These are phyloP conservation scores for Calonectria montana DNA, from an alignment of 2,329 filamentous ascomycete species.

Conservation along the genomic window DNA sequence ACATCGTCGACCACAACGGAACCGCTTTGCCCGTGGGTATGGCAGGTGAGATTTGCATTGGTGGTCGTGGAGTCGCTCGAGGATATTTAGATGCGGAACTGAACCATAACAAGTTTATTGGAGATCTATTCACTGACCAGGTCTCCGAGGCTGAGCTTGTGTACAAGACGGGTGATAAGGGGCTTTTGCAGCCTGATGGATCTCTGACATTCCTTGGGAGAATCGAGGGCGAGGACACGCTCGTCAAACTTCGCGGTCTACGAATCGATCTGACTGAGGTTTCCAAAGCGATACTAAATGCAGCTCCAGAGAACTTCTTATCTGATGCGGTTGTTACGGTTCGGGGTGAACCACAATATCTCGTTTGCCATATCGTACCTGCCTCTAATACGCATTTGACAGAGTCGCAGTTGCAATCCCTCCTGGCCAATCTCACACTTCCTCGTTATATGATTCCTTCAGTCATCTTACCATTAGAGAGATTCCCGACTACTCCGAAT, in stretches of 20 bases:
- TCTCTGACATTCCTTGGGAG: neutral
- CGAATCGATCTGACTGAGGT: neutral
- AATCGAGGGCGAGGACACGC: neutral
- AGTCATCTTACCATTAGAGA: neutral
- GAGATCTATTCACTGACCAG: neutral
- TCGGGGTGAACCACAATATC: neutral
- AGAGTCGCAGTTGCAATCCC: neutral
- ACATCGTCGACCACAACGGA: neutral
- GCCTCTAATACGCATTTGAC: neutral
- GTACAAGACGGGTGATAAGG: neutral
- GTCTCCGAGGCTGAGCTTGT: neutral
- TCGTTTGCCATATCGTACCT: neutral
- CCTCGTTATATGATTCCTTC: neutral
- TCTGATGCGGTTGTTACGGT: neutral
- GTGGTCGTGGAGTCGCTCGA: neutral
- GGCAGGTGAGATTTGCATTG: neutral
- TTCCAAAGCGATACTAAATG: neutral
- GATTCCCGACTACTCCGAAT: neutral
- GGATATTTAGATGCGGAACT: neutral
- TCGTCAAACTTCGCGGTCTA: neutral
- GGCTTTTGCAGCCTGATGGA: neutral
- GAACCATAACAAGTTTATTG: neutral
- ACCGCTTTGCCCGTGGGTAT: neutral
- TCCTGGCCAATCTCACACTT: neutral
- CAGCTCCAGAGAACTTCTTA: neutral